phyloP scores from a whole-genome alignment of 1,139 yeast species.

The Trichomonascaceae sp. region DNA sequence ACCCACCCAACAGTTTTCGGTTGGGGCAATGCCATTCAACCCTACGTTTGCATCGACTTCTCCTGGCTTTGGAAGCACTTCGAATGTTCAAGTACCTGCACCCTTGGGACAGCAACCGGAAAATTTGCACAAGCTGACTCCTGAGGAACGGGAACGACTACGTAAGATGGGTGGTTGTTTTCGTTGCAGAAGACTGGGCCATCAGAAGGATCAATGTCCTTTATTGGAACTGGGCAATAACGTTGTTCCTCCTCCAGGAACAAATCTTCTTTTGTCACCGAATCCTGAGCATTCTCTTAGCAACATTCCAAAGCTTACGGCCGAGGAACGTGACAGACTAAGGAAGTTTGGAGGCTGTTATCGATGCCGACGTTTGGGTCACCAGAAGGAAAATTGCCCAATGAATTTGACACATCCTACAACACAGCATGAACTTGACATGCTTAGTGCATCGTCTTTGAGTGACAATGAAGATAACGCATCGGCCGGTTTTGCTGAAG shows the following conservation, averaged over 20 bases:
- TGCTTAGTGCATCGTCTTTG: background rate
- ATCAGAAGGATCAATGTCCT: conserved; percentile 10
- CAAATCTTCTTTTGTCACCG: background rate
- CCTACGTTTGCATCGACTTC: background rate
- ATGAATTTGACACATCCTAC: conserved; percentile 8
- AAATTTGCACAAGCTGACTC: conserved; percentile 9
- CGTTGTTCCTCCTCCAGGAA: conserved; percentile 7
- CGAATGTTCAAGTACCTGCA: background rate
- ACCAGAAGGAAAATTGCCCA: conserved; percentile 9
- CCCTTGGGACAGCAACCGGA: background rate
- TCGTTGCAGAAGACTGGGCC: conserved; percentile 8
- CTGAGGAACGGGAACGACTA: conserved; percentile 6
- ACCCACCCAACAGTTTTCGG: background rate
- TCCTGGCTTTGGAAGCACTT: background rate
- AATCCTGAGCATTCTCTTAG: background rate
- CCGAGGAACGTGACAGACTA: conserved; percentile 8
- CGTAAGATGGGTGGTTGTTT: conserved; percentile 8
- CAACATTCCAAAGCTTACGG: conserved; percentile 9
- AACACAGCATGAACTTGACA: background rate
- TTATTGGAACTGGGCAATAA: conserved; percentile 8
- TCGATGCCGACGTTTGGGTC: conserved; percentile 11
- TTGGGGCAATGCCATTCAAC: background rate
- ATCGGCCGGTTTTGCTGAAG: background rate
- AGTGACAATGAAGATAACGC: background rate
- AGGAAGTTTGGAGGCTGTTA: conserved; percentile 9